These are phyloP conservation scores for Solanum appendiculatum DNA, from an alignment of 257 asterid species.

Conservation along the genomic window DNA sequence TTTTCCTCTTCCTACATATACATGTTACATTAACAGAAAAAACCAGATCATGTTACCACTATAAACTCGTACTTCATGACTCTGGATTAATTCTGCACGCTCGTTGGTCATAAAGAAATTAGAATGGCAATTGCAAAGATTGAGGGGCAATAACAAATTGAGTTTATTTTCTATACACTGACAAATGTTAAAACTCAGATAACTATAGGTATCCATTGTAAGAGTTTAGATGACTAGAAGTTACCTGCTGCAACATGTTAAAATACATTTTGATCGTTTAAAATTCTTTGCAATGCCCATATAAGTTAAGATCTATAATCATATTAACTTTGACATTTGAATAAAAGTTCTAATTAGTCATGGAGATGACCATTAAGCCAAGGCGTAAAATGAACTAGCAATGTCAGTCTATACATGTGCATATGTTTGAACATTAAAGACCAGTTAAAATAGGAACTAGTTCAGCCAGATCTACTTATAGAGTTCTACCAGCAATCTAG, in stretches of 20 bases:
- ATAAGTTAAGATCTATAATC: neutral
- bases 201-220: neutral
- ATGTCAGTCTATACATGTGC: neutral
- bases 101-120: neutral
- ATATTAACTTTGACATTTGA: neutral
- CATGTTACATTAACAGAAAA: neutral
- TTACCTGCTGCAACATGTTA: neutral
- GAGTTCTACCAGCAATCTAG: neutral
- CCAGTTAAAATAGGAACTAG: neutral
- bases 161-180: neutral
- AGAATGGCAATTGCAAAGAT: neutral
- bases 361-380: neutral
- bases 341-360: neutral
- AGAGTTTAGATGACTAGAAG: neutral
- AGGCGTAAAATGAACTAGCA: neutral
- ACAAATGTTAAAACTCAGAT: neutral
- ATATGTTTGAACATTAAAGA: neutral
- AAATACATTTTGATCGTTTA: neutral
- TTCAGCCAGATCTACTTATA: neutral
- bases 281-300: neutral
- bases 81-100: neutral
- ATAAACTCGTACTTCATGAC: neutral
- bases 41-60: neutral
- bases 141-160: neutral
- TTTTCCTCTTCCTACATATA: conserved; percentile 68